phyloP scores from a whole-genome alignment of 192 early-diverging fungal genomes.

The Coemansia sp. region DNA sequence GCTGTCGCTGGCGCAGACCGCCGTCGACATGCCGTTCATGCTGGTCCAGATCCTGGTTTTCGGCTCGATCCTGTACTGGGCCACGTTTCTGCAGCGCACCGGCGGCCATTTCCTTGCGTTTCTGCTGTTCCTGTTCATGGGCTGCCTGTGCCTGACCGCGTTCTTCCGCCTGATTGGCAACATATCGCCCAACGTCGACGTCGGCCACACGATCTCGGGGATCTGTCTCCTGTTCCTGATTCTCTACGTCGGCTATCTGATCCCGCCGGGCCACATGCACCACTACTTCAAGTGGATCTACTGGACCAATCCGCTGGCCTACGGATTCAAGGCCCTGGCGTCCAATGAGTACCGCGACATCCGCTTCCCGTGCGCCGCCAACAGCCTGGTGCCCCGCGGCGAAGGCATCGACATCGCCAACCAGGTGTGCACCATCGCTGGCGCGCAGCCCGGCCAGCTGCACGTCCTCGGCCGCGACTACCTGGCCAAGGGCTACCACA shows the following conservation, averaged over 20 bases:
- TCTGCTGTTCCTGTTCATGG: slow-evolving; percentile 55
- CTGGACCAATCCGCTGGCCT: slow-evolving; percentile 69
- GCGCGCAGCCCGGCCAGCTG: slow-evolving; percentile 52
- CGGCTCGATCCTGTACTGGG: slow-evolving; percentile 60
- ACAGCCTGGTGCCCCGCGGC: slow-evolving; percentile 49
- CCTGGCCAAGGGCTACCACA: slow-evolving; percentile 52
- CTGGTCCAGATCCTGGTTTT: slow-evolving; percentile 55
- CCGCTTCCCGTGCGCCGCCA: slow-evolving; percentile 17
- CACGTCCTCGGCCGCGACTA: slow-evolving; percentile 60
- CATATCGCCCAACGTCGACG: slow-evolving; percentile 54
- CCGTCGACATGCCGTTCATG: slow-evolving; percentile 52
- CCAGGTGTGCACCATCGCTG: slow-evolving; percentile 61
- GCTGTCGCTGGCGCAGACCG: slow-evolving; percentile 22
- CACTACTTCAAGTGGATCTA: slow-evolving; percentile 63
- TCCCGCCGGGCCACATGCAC: slow-evolving; percentile 57
- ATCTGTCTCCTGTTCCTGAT: slow-evolving; percentile 59
- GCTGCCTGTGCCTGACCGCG: slow-evolving; percentile 47
- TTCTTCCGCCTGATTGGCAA: slow-evolving; percentile 61
- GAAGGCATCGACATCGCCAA: slow-evolving; percentile 40
- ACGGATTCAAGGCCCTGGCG: slow-evolving; percentile 63
- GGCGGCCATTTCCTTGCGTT: slow-evolving; percentile 59
- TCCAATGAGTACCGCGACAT: slow-evolving; percentile 56
- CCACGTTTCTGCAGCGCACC: slow-evolving; percentile 50
- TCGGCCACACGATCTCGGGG: slow-evolving; percentile 59
- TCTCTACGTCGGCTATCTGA: slow-evolving; percentile 60